Evolutionary conservation across 306 rosid species (phyloP), one percentile per base, ranked within the genome.

Genomic region (Alnus glutinosa): DNA sequence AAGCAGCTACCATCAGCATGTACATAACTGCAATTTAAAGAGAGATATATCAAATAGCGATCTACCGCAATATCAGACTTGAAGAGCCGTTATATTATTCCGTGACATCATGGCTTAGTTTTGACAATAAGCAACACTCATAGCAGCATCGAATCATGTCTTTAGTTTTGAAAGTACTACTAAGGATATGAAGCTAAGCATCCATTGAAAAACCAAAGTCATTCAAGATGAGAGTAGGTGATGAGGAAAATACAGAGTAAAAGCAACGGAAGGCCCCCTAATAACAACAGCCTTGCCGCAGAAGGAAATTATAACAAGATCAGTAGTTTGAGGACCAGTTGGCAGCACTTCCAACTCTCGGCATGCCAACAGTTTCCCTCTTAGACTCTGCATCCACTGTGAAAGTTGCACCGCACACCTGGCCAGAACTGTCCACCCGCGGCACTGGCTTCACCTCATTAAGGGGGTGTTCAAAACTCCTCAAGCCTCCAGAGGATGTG

Each of bases 291-390:
- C 81, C 83, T 49, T 18, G 73, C 76, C 66, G 19, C 73, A 69
- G 14, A 67, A 67, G 70, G 71, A 76, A 76, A 77, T 34, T 7
- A 73, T 76, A 28, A 74, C 50, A 77, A 79, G 82, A 80, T 91
- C 86, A 95, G 70, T 87, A 91, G 84, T 91, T 76, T 58, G 89
- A 6, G 5, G 99, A 90, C 99, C 99, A 95, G 86, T 95, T 90
- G 77, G 98, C 97, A 61, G 99, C 96, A 88, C 99, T 92, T 78
- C 97, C 99, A 54, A 95, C 98, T 85, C 99, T 89, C 0, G 99
- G 97, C 91, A 95, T 95, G 81, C 99, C 97, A 55, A 85, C 64
- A 28, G 75, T 12, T 80, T 93, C 99, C 89, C 93, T 95, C 76
- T 90, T 88, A 46, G 86, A 74, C 4, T 87, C 89, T 1, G 83